Evolutionary conservation across 192 early-diverging fungal genomes (phyloP).

Genomic region (Podila minutissima): DNA sequence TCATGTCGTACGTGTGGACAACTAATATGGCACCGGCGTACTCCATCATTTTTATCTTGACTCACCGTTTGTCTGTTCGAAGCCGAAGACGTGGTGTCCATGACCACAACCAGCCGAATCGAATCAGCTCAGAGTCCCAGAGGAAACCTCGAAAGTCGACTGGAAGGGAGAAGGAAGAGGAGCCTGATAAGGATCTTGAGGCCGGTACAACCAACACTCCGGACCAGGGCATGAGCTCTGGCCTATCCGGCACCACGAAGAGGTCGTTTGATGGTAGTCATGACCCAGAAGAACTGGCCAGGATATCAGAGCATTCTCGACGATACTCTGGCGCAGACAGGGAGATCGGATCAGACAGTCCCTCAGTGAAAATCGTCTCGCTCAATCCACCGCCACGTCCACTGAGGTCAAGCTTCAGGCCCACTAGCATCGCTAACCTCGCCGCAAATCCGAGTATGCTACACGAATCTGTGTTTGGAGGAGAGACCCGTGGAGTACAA

Average conservation of each 20-base stretch:
- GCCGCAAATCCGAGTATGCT: background rate
- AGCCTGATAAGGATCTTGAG: background rate
- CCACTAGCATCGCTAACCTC: too few species aligned
- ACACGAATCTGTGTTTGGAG: background rate
- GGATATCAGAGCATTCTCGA: too few species aligned
- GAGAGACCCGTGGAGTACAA: background rate
- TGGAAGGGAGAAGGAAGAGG: too few species aligned
- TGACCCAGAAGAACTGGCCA: too few species aligned
- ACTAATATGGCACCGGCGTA: slow-evolving; percentile 22
- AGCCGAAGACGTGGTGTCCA: background rate
- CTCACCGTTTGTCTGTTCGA: background rate
- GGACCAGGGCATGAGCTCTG: background rate
- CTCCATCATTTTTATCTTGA: slow-evolving; percentile 10
- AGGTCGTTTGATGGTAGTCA: too few species aligned
- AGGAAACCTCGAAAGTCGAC: too few species aligned
- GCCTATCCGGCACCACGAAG: background rate
- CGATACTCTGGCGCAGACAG: background rate
- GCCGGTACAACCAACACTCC: background rate
- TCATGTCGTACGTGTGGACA: slow-evolving; percentile 39
- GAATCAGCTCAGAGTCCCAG: too few species aligned
- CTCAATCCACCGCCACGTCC: background rate
- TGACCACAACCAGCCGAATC: background rate
- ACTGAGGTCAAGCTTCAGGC: background rate
- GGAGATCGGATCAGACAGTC: background rate
- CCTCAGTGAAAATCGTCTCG: background rate